Evolutionary conservation across 2,329 filamentous ascomycete species (phyloP).

Genomic region (Paecilomyces sp.): DNA sequence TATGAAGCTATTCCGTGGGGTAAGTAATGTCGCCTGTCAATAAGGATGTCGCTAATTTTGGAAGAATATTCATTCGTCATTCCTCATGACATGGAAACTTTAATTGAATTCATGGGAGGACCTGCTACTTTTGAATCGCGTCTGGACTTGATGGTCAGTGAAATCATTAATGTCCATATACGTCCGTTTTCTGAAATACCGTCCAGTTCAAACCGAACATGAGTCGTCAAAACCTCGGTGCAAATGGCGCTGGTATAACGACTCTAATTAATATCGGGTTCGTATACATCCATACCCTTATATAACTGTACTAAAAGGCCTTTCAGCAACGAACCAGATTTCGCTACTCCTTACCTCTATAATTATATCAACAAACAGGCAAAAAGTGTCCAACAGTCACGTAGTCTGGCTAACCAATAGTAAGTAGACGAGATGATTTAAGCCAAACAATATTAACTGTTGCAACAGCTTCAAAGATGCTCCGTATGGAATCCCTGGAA

Average conservation of each 20-base stretch:
- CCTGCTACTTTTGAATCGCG: conserved; percentile 47
- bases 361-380: conserved; percentile 61
- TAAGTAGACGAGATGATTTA: conserved; percentile 4
- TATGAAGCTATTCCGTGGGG: conserved; percentile 57
- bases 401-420: conserved; percentile 52
- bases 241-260: conserved; percentile 25
- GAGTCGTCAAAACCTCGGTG: conserved; percentile 20
- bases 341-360: conserved; percentile 62
- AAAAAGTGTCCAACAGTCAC: conserved; percentile 53
- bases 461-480: conserved; percentile 44
- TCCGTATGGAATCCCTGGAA: conserved; percentile 55
- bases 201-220: conserved; percentile 36
- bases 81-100: conserved; percentile 54
- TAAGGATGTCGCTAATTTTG: too few species aligned
- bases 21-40: conserved; percentile 7
- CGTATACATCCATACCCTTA: neutral
- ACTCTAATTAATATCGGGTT: conserved; percentile 52
- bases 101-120: conserved; percentile 51
- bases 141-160: conserved; percentile 47
- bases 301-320: neutral
- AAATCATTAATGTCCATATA: neutral
- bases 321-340: conserved; percentile 60
- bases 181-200: neutral
- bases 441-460: neutral
- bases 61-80: conserved; percentile 58